A percentile compares a stretch with the other conserved stretches of the same genome.
phyloP scores from a whole-genome alignment of 2,329 filamentous ascomycete genomes.

The Cladosporium phlei region DNA sequence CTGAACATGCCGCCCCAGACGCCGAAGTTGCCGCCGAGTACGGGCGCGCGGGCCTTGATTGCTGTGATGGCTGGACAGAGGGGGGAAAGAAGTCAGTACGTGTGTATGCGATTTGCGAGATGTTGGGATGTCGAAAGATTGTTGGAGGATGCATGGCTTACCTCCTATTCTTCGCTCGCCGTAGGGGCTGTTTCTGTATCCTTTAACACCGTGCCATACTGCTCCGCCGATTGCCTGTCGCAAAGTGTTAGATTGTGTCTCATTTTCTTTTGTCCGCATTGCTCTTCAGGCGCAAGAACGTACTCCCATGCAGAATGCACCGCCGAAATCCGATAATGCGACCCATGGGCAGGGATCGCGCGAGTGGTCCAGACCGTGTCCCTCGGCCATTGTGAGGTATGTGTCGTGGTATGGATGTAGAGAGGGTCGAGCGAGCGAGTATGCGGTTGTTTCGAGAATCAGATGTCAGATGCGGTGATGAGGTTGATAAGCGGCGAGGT shows the following conservation, averaged over 20 bases:
- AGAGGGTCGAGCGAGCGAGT: neutral
- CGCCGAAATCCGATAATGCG: constrained; percentile 93
- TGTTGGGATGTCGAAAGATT: no score
- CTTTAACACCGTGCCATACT: constrained; percentile 97
- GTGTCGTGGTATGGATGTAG: constrained; percentile 2
- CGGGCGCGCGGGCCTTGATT: constrained; percentile 93
- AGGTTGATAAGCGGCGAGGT: no score
- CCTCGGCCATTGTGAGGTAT: constrained; percentile 14
- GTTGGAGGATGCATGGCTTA: constrained; percentile 21
- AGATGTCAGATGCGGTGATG: no score
- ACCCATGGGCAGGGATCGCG: constrained; percentile 97
- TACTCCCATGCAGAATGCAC: constrained; percentile 96
- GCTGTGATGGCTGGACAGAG: constrained; percentile 67
- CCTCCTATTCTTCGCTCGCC: constrained; percentile 91
- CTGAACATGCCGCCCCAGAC: constrained; percentile 96
- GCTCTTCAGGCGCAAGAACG: constrained; percentile 33
- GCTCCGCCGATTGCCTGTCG: constrained; percentile 44
- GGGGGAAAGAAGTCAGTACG: constrained; percentile 8
- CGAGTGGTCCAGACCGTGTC: constrained; percentile 72
- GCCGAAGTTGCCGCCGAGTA: constrained; percentile 95
- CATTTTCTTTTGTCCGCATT: neutral
- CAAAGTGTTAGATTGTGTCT: constrained; percentile 7
- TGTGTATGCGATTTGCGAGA: neutral
- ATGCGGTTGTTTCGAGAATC: no score
- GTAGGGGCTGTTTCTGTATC: constrained; percentile 51